Evolutionary conservation across 2,329 filamentous ascomycete genomes (phyloP).

Genomic region (Apiospora aurea): DNA sequence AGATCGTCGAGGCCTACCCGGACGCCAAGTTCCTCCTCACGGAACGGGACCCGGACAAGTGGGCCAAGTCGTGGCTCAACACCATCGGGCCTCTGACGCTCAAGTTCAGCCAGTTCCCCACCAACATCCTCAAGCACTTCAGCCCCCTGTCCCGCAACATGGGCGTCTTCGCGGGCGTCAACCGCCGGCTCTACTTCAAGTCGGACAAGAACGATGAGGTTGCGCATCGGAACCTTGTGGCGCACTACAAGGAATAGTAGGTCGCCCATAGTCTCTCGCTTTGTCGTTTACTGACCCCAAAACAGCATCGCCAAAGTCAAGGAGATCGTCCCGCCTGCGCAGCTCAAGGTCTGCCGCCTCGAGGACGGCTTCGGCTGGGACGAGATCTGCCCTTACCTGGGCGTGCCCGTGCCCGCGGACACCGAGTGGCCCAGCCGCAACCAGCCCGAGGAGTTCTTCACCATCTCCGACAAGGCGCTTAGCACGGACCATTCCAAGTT

Average conservation of each 20-base stretch:
- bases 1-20: constrained; percentile 41
- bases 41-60: constrained; percentile 45
- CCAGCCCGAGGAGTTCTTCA: constrained; percentile 36
- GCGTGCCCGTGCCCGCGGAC: constrained; percentile 31
- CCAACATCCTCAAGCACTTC: constrained; percentile 37
- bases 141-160: constrained; percentile 31
- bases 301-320: constrained; percentile 40
- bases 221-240: constrained; percentile 32
- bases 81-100: constrained; percentile 33
- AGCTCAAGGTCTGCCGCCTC: constrained; percentile 37
- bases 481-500: not conserved
- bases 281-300: not conserved
- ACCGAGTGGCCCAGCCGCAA: constrained; percentile 36
- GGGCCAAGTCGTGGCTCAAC: constrained; percentile 42
- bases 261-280: not conserved
- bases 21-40: constrained; percentile 47
- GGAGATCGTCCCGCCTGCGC: constrained; percentile 35
- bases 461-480: not conserved
- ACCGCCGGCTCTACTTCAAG: constrained; percentile 1
- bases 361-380: constrained; percentile 41
- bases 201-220: constrained; percentile 33
- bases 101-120: constrained; percentile 32
- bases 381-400: constrained; percentile 38
- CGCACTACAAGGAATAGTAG: constrained; percentile 38
- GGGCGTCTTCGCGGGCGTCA: constrained; percentile 22